Base-by-base conservation (phyloP, 2,329 filamentous ascomycete species). In the Colletotrichum sublineola region DNA sequence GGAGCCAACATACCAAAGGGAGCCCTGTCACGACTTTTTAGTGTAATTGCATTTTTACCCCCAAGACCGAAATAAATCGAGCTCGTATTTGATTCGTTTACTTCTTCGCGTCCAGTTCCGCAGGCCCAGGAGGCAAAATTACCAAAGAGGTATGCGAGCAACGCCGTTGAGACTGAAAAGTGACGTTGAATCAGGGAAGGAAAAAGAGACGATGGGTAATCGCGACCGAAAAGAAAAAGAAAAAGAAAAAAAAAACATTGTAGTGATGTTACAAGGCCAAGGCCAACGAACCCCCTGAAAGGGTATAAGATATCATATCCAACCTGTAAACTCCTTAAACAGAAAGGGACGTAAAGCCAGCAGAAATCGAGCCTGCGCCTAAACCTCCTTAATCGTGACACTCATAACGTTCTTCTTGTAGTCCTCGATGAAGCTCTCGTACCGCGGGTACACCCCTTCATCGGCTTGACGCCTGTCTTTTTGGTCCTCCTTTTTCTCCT, bases 391-490 rank as follows among this genome's bases (percentile, higher is more conserved):
- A 42, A 70, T 55, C 66, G 70, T 70, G 24, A 65, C 31, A 56
- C 48, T 70, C 67, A 52, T 65, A 12, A 73, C 55, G 15, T 73
- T 73, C n/a, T 64, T 61, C 46, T 70, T 65, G 48, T 73, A 73
- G 29, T 73, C 70, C 67, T 65, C 46, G 48, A 73, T 73, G 61
- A 70, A 73, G 50, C 70, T 73, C 55, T 73, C 70, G 55, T 73
- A 73, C n/a, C 55, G 68, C 20, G 66, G 70, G 36, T 70, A 70
- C 33, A 73, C 63, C 53, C 36, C 55, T 1, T 62, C 48, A 15
- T 62, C 61, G 11, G 56, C 55, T 15, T 38, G 44, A n/a, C 64
- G 48, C 18, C 52, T 48, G 33, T 36, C 55, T 5, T 36, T 57
- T n/a, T 56, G 46, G 9, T 33, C 52, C 50, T 56, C 29, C 31